Evolutionary conservation across 805 yeast species (phyloP).

Genomic region (Saccharomyces paradoxus): DNA sequence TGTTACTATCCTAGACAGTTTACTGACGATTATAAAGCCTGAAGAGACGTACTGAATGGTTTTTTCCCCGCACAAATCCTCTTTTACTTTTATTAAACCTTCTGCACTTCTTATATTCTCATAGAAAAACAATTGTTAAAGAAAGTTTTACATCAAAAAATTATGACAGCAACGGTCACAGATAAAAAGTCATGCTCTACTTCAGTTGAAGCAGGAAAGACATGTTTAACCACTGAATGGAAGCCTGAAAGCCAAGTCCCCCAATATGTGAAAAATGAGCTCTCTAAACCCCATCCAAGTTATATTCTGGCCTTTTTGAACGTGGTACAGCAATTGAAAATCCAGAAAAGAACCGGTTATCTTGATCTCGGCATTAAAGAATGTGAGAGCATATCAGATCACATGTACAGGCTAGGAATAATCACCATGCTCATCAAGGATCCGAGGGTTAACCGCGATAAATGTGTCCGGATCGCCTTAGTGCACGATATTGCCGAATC

Average conservation of each 20-base stretch:
- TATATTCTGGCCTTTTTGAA: slow-evolving; percentile 54
- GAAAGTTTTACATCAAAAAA: not conserved
- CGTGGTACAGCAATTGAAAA: slow-evolving; percentile 62
- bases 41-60: not conserved
- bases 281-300: slow-evolving; percentile 26
- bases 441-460: slow-evolving; percentile 47
- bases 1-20: not conserved
- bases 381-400: slow-evolving; percentile 75
- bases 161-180: not conserved
- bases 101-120: not conserved
- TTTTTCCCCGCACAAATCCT: not conserved
- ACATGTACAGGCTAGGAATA: slow-evolving; percentile 90
- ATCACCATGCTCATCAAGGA: slow-evolving; percentile 60
- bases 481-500: slow-evolving; percentile 94
- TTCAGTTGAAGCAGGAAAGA: not conserved
- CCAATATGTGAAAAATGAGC: not conserved
- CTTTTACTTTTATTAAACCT: not conserved
- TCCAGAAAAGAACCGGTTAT: slow-evolving; percentile 92
- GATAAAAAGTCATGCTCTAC: not conserved
- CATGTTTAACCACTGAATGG: not conserved
- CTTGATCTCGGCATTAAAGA: slow-evolving; percentile 46
- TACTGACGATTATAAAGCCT: not conserved
- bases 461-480: slow-evolving; percentile 77
- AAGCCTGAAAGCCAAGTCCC: not conserved
- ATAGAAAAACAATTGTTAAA: not conserved